phyloP scores from a whole-genome alignment of 805 yeast species.

The Monosporozyma solicola region DNA sequence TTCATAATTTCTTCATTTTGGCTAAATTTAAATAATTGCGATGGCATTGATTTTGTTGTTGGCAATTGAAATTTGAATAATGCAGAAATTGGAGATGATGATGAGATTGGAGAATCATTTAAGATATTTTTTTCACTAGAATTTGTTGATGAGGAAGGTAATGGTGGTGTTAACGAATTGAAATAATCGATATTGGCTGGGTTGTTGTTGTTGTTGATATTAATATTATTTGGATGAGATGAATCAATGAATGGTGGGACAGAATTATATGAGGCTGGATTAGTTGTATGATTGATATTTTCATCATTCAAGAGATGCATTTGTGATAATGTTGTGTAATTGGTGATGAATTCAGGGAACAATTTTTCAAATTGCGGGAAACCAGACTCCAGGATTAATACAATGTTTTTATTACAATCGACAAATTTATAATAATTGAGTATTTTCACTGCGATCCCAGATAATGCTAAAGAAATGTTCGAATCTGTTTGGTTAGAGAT shows the following conservation, averaged over 20 bases:
- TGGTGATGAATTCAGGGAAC: conserved; percentile 11
- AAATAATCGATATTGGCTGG: background rate
- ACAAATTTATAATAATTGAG: conserved; percentile 7
- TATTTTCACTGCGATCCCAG: conserved; percentile 22
- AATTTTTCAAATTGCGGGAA: conserved; percentile 12
- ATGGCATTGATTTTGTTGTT: conserved; percentile 10
- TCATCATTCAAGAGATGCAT: background rate
- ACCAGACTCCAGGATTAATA: conserved; percentile 18
- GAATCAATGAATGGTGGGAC: background rate
- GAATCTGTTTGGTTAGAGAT: conserved; percentile 14
- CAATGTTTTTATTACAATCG: conserved; percentile 2
- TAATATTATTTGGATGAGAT: background rate
- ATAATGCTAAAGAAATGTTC: conserved; percentile 20
- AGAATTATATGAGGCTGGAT: background rate
- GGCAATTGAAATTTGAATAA: conserved; percentile 27
- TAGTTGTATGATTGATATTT: background rate
- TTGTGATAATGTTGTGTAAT: background rate
- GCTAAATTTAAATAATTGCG: conserved; percentile 18
- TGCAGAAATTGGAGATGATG: conserved; percentile 27
- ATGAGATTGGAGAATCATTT: conserved; percentile 20
- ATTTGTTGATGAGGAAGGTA: background rate
- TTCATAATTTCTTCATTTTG: conserved; percentile 27
- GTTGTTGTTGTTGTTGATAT: no score
- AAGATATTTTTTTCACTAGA: background rate
- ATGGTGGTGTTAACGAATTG: conserved; percentile 1